Conservation (phyloP, 108 stramenopile species). For the Fragilaria crotonensis region DNA sequence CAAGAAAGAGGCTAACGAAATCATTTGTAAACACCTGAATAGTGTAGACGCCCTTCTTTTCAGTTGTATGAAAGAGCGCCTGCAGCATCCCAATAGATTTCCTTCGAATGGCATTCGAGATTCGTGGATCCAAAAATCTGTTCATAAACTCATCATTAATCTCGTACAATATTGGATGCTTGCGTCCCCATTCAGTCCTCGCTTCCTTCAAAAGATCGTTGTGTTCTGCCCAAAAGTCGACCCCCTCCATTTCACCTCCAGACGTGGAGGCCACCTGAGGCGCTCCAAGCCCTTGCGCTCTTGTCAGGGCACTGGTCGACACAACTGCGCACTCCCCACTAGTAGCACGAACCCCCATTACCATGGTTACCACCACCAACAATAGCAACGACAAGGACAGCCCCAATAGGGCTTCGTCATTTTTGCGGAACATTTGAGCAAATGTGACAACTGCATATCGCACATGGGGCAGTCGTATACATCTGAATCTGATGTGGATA, state of each 20-base stretch:
- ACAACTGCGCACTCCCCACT: too few species aligned
- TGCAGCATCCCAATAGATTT: background rate
- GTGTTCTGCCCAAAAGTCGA: background rate
- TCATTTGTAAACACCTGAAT: conserved; percentile 16
- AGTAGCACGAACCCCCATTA: too few species aligned
- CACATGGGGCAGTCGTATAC: too few species aligned
- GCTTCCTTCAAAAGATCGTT: background rate
- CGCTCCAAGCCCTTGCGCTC: background rate
- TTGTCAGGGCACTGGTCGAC: background rate
- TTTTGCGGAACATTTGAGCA: too few species aligned
- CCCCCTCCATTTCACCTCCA: conserved; percentile 1
- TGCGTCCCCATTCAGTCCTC: background rate
- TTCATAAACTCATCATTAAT: background rate
- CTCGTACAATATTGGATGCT: conserved; percentile 1
- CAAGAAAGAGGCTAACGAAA: conserved; percentile 13
- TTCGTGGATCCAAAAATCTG: background rate
- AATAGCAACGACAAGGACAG: too few species aligned
- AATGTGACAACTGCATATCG: too few species aligned
- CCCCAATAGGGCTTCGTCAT: too few species aligned
- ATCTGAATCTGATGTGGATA: too few species aligned
- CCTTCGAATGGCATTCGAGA: conserved; percentile 1
- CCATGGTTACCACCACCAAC: too few species aligned
- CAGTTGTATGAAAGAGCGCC: conserved; percentile 1
- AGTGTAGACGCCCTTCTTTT: conserved; percentile 18
- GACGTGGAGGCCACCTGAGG: background rate